Evolutionary conservation across 2,329 filamentous ascomycete species (phyloP).

Genomic region (Lasiodiplodia citricola): DNA sequence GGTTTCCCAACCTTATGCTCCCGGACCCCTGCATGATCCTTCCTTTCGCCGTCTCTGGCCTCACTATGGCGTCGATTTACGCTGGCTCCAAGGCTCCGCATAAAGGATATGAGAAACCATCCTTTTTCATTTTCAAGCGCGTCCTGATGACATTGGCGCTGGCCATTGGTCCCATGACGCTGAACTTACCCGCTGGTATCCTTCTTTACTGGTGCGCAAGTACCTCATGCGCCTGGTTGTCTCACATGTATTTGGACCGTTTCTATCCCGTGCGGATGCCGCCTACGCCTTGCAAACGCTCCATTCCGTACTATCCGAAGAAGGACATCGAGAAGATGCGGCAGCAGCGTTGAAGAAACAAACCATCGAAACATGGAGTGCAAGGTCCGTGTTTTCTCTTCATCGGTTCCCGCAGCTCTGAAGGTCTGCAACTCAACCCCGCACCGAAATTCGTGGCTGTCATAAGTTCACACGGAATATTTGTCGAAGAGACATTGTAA

Average conservation of each 20-base stretch:
- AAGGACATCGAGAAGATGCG: not conserved
- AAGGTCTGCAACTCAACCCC: not conserved
- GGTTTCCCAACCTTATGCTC: conserved; percentile 63
- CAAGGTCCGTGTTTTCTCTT: not conserved
- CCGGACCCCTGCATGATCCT: conserved; percentile 59
- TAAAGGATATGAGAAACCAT: not conserved
- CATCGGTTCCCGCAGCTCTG: not conserved
- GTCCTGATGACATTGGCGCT: conserved; percentile 38
- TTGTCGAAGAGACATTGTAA: not conserved
- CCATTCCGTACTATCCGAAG: not conserved
- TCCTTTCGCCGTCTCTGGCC: conserved; percentile 54
- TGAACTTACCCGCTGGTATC: conserved; percentile 47
- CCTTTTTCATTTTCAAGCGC: conserved; percentile 26
- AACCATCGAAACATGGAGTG: not conserved
- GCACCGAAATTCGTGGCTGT: not conserved
- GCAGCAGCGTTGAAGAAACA: not conserved
- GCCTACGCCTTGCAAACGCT: conserved; percentile 5
- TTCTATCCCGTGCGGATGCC: conserved; percentile 1
- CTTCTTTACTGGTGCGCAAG: conserved; percentile 49
- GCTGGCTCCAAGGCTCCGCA: not conserved
- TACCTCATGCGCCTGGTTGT: conserved; percentile 40
- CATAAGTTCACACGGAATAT: not conserved
- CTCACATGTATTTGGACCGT: conserved; percentile 40
- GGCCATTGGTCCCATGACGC: conserved; percentile 40
- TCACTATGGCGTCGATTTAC: conserved; percentile 30